Base-by-base conservation (phyloP, 768 basidiomycete genomes). In the Lentinula raphanica region DNA sequence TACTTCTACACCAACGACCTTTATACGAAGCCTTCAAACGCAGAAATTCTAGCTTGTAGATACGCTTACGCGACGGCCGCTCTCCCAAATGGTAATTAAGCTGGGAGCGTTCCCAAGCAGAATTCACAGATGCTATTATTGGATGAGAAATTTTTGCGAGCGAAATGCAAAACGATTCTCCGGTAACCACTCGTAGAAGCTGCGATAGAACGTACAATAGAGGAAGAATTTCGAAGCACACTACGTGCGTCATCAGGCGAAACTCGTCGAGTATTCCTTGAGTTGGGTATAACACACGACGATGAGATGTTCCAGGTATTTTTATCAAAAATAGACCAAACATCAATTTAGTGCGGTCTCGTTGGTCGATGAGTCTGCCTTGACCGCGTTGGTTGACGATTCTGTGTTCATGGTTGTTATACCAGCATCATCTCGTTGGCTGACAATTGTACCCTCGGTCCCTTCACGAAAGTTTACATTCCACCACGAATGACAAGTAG, bases 231-330 rank as follows among this genome's bases (percentile, higher is more conserved):
- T 32, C n/a, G 11, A 17, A 35, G 19, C 19, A 28, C 32, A 50
- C 23, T 9, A 11, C 31, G 28, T 28, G 48, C 48, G 27, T 49
- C 28, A 49, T 28, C 48, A 13, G 27, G 48, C 28, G 11, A 50
- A 32, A 12, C 31, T 50, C 9, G 28, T 35, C 19, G 29, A 50
- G 32, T 35, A 50, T 50, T 9, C 19, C 49, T 19, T 15, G 32
- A 32, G 21, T 50, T 32, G 19, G 15, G 17, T 31, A 17, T 27
- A 49, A 49, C 25, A 50, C 49, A 50, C 49, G 49, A 50, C 49
- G 49, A 50, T 50, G 49, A 50, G 49, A 50, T 50, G 49, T 19
- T 36, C n/a, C 15, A 50, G 49, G n/a, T 36, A 50, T 50, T 50
- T 50, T 50, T 35, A 35, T 50, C 49, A 5, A 50, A 21, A 21